Base-by-base conservation (phyloP, 371 early-diverging fungal genomes). In the Mucor lusitanicus region DNA sequence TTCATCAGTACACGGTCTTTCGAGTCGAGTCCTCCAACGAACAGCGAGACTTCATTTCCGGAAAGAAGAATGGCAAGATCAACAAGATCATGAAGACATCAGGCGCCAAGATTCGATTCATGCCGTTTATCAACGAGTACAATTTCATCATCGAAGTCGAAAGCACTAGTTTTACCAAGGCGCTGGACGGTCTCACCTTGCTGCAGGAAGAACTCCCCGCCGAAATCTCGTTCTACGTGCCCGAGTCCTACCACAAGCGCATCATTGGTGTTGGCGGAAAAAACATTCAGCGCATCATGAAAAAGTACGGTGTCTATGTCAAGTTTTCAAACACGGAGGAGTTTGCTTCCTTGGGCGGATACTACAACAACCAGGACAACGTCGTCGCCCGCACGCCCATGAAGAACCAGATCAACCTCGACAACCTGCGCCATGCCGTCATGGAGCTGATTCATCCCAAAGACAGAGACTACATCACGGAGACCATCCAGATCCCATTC, bases 191-290 rank as follows among this genome's bases (percentile, higher is more conserved):
- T 0, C 70, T 93, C 19, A 76, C 81, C 0, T 62, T 94, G 74
- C 77, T 94, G 1, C 90, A 92, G 70, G 93, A 92, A 66, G 95
- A 95, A 72, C 72, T 94, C 11, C 95, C 95, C 1, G 94, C 93
- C 0, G 94, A 94, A 66, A 88, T 93, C 44, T 89, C 91, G 7
- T 97, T 97, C 73, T 90, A 86, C 77, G 88, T 97, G 8, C 94
- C 96, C 56, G 95, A 95, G 72, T 80, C 88, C 4, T 91, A 90
- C 70, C 97, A 97, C 81, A 96, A 95, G 77, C 89, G 95, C 23
- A 95, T 97, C 67, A 97, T 97, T 68, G 97, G 97, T 25, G 93
- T 92, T 19, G 95, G 94, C 5, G 97, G 97, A 67, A 96, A 95
- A 73, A 94, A 95, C 78, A 96, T 97, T 64, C 96, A 96, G 68